Base-by-base conservation (phyloP, 768 basidiomycete species). In the Agaricus blazei region DNA sequence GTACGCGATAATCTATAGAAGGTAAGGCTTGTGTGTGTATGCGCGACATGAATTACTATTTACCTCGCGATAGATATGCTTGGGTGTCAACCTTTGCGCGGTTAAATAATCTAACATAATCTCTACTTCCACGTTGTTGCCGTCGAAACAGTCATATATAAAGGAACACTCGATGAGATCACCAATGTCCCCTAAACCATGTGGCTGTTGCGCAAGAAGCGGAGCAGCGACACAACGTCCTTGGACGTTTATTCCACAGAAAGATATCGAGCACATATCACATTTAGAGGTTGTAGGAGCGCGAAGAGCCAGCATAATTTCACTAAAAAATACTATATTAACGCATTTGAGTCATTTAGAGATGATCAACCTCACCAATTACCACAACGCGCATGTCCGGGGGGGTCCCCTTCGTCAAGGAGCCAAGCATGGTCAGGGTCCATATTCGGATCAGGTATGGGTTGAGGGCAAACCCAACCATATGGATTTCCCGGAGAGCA, bases 281-380 rank as follows among this genome's bases (percentile, higher is more conserved):
- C 91, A 93, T 68, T 81, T 86, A 26, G 88, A 81, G n/a, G 90
- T 90, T 31, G 82, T 70, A 12, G 91, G 91, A 11, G 91, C 88
- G 31, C 71, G 74, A 3, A 86, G 68, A 27, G 88, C 88, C 26
- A 91, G 80, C 4, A 91, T 65, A 63, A 81, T 89, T 69, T 92
- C 91, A 63, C 89, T 90, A 48, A 12, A 58, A 23, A 9, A 42
- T 54, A 46, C 28, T 28, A 23, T 47, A 49, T 26, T 38, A 56
- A 37, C 52, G 52, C 19, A 42, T 19, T 19, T 15, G 9, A 24
- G 29, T 27, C 3, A 51, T n/a, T 19, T 28, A 28, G 24, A 27
- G 27, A 12, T 24, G n/a, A 23, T 24, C 4, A 41, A n/a, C 62
- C 77, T 50, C 63, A 88, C 88, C 90, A 93, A 63, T 90, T 89